phyloP scores from a whole-genome alignment of 805 yeast species.

The Ogataea haglerorum region DNA sequence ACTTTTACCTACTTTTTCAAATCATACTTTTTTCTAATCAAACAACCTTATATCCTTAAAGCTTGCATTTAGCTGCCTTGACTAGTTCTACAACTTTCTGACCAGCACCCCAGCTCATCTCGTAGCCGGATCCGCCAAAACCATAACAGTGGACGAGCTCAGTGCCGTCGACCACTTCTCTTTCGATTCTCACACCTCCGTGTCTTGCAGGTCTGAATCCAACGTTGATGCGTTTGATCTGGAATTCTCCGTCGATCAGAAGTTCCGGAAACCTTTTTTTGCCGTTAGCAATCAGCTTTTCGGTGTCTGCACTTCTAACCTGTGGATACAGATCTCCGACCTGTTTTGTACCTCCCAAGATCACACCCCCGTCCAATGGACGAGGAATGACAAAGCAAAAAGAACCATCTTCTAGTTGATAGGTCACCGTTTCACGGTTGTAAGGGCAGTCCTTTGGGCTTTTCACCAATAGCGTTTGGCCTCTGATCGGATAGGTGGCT shows the following conservation, averaged over 20 bases:
- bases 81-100: constrained; percentile 35
- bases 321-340: constrained; percentile 33
- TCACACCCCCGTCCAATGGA: constrained; percentile 56
- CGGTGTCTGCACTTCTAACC: constrained; percentile 46
- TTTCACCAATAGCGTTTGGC: constrained; percentile 58
- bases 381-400: constrained; percentile 58
- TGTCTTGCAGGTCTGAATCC: constrained; percentile 67
- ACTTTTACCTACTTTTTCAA: too few relatives aligned
- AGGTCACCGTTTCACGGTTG: constrained; percentile 47
- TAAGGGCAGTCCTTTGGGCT: constrained; percentile 42
- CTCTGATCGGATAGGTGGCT: constrained; percentile 48
- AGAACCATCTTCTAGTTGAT: constrained; percentile 28
- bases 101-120: constrained; percentile 61
- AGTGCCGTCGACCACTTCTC: constrained; percentile 18
- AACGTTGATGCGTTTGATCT: constrained; percentile 51
- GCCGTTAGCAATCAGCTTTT: constrained; percentile 41
- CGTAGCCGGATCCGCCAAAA: constrained; percentile 59
- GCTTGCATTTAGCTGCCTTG: constrained; percentile 9
- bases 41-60: background rate
- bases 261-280: constrained; percentile 48
- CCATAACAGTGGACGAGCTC: constrained; percentile 70
- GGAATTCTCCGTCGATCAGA: constrained; percentile 36
- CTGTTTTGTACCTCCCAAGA: constrained; percentile 70
- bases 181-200: constrained; percentile 44
- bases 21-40: too few relatives aligned